Base-by-base conservation (phyloP, 306 rosid genomes). In the Boehmeria nivea region DNA sequence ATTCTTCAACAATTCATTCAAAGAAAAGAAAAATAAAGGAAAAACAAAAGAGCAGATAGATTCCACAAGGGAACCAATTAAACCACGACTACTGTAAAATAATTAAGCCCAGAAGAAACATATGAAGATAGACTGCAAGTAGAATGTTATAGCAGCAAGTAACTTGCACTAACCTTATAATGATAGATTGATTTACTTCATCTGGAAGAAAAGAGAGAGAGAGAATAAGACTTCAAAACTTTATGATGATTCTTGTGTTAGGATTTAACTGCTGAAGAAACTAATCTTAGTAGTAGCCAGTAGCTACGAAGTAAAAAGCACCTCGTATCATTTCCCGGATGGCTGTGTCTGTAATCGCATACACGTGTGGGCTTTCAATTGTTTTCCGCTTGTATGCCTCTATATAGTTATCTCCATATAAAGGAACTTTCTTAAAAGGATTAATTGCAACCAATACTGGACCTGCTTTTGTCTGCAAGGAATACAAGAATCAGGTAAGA, bases 141-240 rank as follows among this genome's bases (percentile, higher is more conserved):
- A 46, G 31, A 61, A 44, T 44, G 34, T 38, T 9, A 34, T 16
- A 19, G 28, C 27, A 50, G 18, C 7, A 38, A 1, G 33, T 33
- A 43, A 22, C 42, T 26, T 34, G 28, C 54, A 77, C 87, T 75
- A 66, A 91, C 99, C 99, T 91, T 83, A 91, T 91, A 42, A 91
- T 85, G 61, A 91, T 91, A 8, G 96, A 91, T 59, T 91, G 99
- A 72, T 91, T 91, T 61, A 87, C 95, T 87, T 91, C 99, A 67
- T 91, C 99, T 91, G 96, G 57, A 77, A 81, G 44, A 47, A 69
- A 63, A 23, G 58, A 47, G 59, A 51, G 51, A 57, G 48, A 3
- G 6, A 22, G 44, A 60, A 51, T 68, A 37, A 71, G 71, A 78
- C 59, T 45, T 51, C 6, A 24, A 49, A 65, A 56, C 26, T 52